Evolutionary conservation across 305 asterid genomes (phyloP).

Genomic region (Petunia hybrid): DNA sequence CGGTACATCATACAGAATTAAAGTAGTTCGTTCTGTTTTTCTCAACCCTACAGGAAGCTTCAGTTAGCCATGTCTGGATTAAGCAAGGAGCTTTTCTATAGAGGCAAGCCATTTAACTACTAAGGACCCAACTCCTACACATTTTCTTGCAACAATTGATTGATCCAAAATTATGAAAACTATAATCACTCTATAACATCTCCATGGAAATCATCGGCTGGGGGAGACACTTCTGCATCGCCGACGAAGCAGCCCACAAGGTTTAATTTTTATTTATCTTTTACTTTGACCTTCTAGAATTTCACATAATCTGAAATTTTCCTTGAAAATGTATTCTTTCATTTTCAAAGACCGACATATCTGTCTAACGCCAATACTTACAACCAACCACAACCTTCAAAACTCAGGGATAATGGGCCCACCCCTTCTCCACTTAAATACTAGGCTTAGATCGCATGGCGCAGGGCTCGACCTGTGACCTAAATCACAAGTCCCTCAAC

Average conservation of each 20-base stretch:
- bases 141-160: neutral
- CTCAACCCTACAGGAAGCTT: neutral
- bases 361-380: too few relatives aligned
- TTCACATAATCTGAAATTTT: conserved; percentile 15
- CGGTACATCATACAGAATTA: neutral
- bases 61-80: neutral
- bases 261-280: neutral
- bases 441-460: too few relatives aligned
- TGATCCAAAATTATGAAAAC: conserved; percentile 15
- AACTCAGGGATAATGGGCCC: too few relatives aligned
- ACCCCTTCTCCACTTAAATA: too few relatives aligned
- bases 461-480: too few relatives aligned
- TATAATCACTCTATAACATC: neutral
- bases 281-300: neutral
- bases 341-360: too few relatives aligned
- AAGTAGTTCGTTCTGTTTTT: neutral
- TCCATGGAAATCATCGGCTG: neutral
- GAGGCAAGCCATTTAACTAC: neutral
- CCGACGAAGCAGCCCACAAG: neutral
- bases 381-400: too few relatives aligned
- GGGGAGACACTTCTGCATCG: neutral
- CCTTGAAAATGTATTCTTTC: too few relatives aligned
- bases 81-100: neutral
- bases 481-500: too few relatives aligned
- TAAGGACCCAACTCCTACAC: neutral